Percentiles rank a stretch among this genome's conserved stretches.
phyloP scores from a whole-genome alignment of 495 filamentous ascomycete species.

The Talaromyces stipitatus region DNA sequence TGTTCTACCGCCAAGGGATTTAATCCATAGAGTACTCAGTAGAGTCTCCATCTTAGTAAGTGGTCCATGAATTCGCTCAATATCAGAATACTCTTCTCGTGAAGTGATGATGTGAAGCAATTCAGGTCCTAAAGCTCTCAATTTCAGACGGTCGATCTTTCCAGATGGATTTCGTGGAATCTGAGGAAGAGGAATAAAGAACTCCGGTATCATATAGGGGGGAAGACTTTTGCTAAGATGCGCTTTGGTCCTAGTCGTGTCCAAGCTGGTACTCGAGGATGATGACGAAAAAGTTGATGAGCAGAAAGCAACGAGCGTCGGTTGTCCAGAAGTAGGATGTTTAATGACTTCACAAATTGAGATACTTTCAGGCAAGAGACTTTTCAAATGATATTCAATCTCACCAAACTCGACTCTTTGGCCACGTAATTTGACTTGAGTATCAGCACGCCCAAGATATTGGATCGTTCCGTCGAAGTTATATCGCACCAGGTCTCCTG shows the following conservation, averaged over 20 bases:
- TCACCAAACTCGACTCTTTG: conserved; percentile 22
- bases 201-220: conserved; percentile 27
- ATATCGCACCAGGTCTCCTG: conserved; percentile 8
- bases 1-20: conserved; percentile 16
- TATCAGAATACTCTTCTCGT: conserved; percentile 28
- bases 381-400: conserved; percentile 25
- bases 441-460: conserved; percentile 22
- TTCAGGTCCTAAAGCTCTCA: conserved; percentile 13
- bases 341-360: neutral
- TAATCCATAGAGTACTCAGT: conserved; percentile 26
- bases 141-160: conserved; percentile 25
- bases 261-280: neutral
- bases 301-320: conserved; percentile 1
- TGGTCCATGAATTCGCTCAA: conserved; percentile 14
- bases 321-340: neutral
- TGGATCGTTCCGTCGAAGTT: conserved; percentile 18
- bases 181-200: neutral
- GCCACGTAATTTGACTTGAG: conserved; percentile 21
- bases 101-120: conserved; percentile 28
- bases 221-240: conserved; percentile 11
- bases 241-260: neutral
- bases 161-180: conserved; percentile 28
- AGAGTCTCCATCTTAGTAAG: conserved; percentile 17
- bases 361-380: conserved; percentile 34
- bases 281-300: neutral